Percentiles rank a stretch among this genome's conserved stretches.
These are phyloP conservation scores for Musa itinerans DNA, from an alignment of 176 grass and related monocot genomes.

Conservation along the genomic window DNA sequence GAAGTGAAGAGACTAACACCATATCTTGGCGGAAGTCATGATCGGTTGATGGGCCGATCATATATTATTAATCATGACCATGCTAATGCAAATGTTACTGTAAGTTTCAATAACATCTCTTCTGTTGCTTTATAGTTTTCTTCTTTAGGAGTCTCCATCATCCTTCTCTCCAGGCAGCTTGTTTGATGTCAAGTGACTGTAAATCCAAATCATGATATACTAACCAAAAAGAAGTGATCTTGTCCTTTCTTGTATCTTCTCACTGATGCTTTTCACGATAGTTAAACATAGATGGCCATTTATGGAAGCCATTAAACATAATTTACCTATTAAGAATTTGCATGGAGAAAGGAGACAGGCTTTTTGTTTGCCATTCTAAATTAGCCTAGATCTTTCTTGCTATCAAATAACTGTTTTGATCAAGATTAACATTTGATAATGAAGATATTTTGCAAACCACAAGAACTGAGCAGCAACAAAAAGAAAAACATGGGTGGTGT, in stretches of 20 bases:
- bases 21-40: constrained; percentile 57
- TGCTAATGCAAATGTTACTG: constrained; percentile 72
- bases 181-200: not conserved
- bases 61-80: constrained; percentile 55
- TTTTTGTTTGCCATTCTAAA: not conserved
- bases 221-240: not conserved
- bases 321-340: not conserved
- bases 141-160: not conserved
- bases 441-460: too few species aligned
- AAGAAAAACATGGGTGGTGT: not conserved
- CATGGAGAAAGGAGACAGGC: not conserved
- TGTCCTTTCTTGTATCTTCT: not conserved
- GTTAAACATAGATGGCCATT: not conserved
- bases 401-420: not conserved
- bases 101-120: constrained; percentile 28
- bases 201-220: not conserved
- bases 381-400: too few species aligned
- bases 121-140: not conserved
- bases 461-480: not conserved
- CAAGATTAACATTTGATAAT: not conserved
- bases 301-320: not conserved
- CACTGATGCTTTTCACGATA: not conserved
- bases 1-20: constrained; percentile 82
- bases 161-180: not conserved
- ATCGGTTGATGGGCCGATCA: constrained; percentile 70